Conservation (phyloP, 768 basidiomycete genomes). For the Boletellus emodensis region DNA sequence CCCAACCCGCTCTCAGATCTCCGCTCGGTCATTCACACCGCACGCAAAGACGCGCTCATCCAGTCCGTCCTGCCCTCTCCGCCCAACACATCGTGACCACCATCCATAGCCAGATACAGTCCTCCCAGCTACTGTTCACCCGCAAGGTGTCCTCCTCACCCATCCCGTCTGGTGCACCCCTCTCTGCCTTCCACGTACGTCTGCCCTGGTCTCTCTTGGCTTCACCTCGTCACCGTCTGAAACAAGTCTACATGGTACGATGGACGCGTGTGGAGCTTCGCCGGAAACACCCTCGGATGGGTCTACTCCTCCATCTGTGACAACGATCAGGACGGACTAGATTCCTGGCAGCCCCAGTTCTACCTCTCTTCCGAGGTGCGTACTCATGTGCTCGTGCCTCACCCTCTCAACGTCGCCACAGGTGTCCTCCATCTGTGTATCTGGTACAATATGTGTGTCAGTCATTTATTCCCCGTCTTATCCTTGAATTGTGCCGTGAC, state of each 20-base stretch:
- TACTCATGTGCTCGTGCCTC: not conserved
- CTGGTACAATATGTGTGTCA: conserved; percentile 48
- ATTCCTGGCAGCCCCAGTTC: conserved; percentile 40
- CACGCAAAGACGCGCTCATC: conserved; percentile 21
- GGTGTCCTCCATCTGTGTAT: conserved; percentile 51
- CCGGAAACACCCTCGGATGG: conserved; percentile 56
- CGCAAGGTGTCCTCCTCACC: conserved; percentile 28
- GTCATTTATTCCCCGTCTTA: conserved; percentile 18
- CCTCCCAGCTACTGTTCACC: conserved; percentile 38
- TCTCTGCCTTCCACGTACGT: conserved; percentile 47
- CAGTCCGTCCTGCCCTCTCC: conserved; percentile 19
- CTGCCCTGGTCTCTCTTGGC: not conserved
- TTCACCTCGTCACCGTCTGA: not conserved
- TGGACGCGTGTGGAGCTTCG: conserved; percentile 35
- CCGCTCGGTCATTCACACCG: conserved; percentile 15
- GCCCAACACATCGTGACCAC: not conserved
- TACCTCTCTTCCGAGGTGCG: conserved; percentile 32
- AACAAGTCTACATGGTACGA: conserved; percentile 33
- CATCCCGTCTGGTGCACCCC: conserved; percentile 28
- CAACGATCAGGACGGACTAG: conserved; percentile 1
- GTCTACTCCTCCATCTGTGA: conserved; percentile 35
- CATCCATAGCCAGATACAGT: conserved; percentile 37
- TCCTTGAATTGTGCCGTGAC: conserved; percentile 14
- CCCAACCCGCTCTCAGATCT: conserved; percentile 6
- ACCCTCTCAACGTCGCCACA: conserved; percentile 16